phyloP scores from a whole-genome alignment of 176 grass and related monocot species.

The Hordeum marinum region DNA sequence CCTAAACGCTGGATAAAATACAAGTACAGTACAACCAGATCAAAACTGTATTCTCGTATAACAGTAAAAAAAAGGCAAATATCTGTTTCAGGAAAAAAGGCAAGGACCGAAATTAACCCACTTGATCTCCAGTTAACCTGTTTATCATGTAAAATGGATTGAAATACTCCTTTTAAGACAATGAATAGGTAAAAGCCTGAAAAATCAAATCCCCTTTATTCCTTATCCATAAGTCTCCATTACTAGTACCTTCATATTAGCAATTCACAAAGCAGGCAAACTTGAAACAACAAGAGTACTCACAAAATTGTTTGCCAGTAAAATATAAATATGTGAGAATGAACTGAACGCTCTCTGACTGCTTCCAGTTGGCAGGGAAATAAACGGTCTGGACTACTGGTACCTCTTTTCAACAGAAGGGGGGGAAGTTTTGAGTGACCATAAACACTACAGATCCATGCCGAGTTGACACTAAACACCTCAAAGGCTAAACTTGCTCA shows the following conservation, averaged over 20 bases:
- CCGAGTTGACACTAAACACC: not conserved
- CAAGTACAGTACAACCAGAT: not conserved
- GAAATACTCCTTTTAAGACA: not conserved
- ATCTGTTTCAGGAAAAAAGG: not conserved
- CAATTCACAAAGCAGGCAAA: constrained; percentile 8
- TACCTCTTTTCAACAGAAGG: not conserved
- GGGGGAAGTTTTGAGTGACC: not conserved
- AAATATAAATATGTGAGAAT: not conserved
- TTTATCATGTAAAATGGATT: not conserved
- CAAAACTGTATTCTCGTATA: not conserved
- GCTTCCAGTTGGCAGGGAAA: not conserved
- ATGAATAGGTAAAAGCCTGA: not conserved
- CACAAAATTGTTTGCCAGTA: not conserved
- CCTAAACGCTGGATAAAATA: not conserved
- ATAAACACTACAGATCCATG: not conserved
- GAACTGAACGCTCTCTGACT: not conserved
- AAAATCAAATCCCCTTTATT: not conserved
- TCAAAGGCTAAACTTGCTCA: not conserved
- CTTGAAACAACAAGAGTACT: not conserved
- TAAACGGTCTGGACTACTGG: not conserved
- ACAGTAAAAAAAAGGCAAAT: not conserved
- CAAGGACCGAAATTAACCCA: not conserved
- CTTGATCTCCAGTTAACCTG: not conserved
- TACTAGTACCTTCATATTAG: not conserved
- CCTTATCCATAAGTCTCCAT: not conserved